Conservation (phyloP, 306 rosid genomes). For the Prunus mongolica region DNA sequence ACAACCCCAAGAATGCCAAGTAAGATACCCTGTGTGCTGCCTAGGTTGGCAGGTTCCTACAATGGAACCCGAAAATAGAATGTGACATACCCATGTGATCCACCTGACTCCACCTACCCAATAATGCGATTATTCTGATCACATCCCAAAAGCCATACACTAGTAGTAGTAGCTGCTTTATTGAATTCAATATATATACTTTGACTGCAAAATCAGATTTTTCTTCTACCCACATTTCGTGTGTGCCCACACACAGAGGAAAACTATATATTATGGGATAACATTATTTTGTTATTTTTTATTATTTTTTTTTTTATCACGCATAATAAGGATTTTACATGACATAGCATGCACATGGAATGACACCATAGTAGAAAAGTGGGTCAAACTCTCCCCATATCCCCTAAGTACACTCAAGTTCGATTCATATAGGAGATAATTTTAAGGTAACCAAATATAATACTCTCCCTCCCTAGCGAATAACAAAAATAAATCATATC, state of each 20-base stretch:
- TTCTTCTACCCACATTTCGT: not conserved
- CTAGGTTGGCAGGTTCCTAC: slow-evolving; percentile 5
- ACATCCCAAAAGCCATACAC: not conserved
- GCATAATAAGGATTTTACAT: fast-evolving
- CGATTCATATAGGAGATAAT: too few relatives aligned
- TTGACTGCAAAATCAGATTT: not conserved
- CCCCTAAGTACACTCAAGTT: fast-evolving
- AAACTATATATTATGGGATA: too few relatives aligned
- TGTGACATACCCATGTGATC: slow-evolving; percentile 13
- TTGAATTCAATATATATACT: not conserved
- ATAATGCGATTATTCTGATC: slow-evolving; percentile 9
- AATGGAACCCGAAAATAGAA: slow-evolving; percentile 2
- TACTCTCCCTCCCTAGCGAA: too few relatives aligned
- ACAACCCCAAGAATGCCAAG: slow-evolving; percentile 9
- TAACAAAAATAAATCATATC: too few relatives aligned
- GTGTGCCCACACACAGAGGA: too few relatives aligned
- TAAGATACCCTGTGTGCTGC: not conserved
- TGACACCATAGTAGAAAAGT: too few relatives aligned
- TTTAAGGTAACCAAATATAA: too few relatives aligned
- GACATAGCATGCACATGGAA: too few relatives aligned
- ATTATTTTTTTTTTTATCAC: fast-evolving
- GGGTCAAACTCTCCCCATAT: too few relatives aligned
- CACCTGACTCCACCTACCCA: slow-evolving; percentile 13
- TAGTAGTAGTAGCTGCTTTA: not conserved
- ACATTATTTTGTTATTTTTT: fast-evolving